Evolutionary conservation across 148 eudicot genomes (phyloP), one percentile per base, ranked within the genome.

Genomic region (Nepenthes mirabilis): DNA sequence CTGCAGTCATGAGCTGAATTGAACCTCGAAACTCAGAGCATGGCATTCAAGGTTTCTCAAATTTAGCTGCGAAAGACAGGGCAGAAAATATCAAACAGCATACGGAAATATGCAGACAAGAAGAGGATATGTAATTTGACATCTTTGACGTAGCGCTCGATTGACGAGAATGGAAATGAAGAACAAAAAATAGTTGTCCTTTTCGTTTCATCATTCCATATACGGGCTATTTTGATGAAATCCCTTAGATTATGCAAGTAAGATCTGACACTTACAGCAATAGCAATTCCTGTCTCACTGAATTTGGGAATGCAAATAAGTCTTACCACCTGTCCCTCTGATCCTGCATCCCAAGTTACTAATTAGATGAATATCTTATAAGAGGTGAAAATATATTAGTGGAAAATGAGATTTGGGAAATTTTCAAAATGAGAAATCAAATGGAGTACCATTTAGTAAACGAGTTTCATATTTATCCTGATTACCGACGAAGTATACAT

Each of bases 401-500:
- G 6, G 35, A 9, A 23, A 11, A 34, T 32, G 10, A 8, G 11
- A 7, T 55, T 32, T 9, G 58, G 23, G 23, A 23, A 23, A 23
- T 23, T 1, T 12, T 36, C 33, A n/a, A 43, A 54, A 61, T 32
- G 40, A 36, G 47, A 14, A 3, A 58, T 10, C 1, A 11, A 58
- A 1, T 5, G 14, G 32, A 58, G 43, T 76, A 89, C 96, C 96
- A 55, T 79, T 73, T 14, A 89, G 70, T 53, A 84, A 40, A 57
- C 85, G 80, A 60, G 77, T 76, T 67, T 75, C 87, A 59, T 71
- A 88, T 43, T 36, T 82, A 33, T 77, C 79, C 69, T 85, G 91
- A 74, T 93, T 89, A 14, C 99, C 99, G 59, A 82, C 82, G 70
- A 93, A 93, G 77, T 89, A 93, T 67, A 93, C 91, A 57, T 89